Evolutionary conservation across 805 yeast species (phyloP).

Genomic region (Cyberlindnera xishuangbannaensis): DNA sequence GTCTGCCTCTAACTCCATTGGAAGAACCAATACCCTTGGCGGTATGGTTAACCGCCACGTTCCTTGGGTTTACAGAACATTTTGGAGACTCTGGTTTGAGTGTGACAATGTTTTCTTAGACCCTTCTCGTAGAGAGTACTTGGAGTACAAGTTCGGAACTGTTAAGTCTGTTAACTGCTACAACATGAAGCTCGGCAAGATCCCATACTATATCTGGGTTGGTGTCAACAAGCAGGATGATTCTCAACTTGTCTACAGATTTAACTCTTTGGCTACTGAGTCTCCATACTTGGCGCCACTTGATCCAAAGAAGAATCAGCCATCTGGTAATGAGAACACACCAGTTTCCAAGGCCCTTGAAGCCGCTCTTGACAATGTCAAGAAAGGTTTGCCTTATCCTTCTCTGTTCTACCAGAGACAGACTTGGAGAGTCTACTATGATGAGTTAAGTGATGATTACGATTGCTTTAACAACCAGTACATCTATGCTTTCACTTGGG

Average conservation of each 20-base stretch:
- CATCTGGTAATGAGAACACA: slow-evolving; percentile 17
- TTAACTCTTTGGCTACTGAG: slow-evolving; percentile 73
- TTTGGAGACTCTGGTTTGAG: slow-evolving; percentile 88
- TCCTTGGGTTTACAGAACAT: slow-evolving; percentile 72
- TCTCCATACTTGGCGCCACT: slow-evolving; percentile 73
- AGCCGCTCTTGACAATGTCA: slow-evolving; percentile 59
- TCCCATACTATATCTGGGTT: slow-evolving; percentile 80
- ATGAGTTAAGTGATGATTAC: slow-evolving; percentile 61
- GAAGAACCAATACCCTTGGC: slow-evolving; percentile 69
- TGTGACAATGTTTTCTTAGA: slow-evolving; percentile 76
- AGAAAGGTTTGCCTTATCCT: slow-evolving; percentile 69
- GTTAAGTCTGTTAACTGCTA: slow-evolving; percentile 64
- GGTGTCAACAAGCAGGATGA: slow-evolving; percentile 61
- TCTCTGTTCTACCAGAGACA: slow-evolving; percentile 74
- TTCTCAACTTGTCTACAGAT: slow-evolving; percentile 42
- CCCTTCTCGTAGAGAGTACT: slow-evolving; percentile 74
- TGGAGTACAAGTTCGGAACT: slow-evolving; percentile 80
- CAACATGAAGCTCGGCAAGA: slow-evolving; percentile 61
- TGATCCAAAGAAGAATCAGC: slow-evolving; percentile 20
- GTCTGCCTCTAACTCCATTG: slow-evolving; percentile 54
- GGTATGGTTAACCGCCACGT: slow-evolving; percentile 66
- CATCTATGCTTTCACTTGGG: slow-evolving; percentile 88
- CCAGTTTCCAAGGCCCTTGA: slow-evolving; percentile 67
- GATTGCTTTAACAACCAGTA: slow-evolving; percentile 72
- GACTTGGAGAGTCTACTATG: slow-evolving; percentile 75